Evolutionary conservation across 208 protist species (phyloP), one percentile per base, ranked within the genome.

Genomic region (Phytomonas francai): DNA sequence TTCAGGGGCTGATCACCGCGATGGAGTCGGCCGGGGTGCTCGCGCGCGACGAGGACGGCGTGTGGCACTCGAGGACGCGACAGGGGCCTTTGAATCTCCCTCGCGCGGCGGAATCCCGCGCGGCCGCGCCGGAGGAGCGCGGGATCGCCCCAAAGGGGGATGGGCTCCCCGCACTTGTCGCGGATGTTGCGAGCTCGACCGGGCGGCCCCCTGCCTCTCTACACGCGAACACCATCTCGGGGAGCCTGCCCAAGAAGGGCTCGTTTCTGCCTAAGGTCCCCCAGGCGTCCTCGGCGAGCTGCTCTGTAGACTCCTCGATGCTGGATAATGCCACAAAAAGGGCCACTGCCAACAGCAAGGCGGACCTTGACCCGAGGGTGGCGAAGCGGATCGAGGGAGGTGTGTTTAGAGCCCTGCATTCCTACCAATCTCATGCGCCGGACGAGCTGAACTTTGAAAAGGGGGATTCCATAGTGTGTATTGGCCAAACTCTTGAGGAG

Each of bases 361-460:
- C 34, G 34, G 14, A 39, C 8, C 1, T 32, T 11, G 0, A 42
- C 27, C 3, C 25, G 19, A 51, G 42, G 36, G 6, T 51, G 0
- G 25, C 16, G 27, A 19, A 22, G 6, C 25, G 28, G 30, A 84
- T 94, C 62, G 88, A 96, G 63, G 91, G 91, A 1, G 72, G 78
- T 0, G 83, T 78, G 5, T 83, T 94, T 45, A 30, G 66, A n/a
- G 91, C 88, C 0, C 63, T 94, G 22, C 94, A 91, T 68, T 54
- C 67, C 30, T 96, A 94, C 81, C 78, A 77, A 67, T 84, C 88
- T 11, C 84, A 83, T 2, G 86, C 88, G 1, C 82, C 85, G 2
- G 91, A 96, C 74, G 91, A 96, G 75, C 84, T 96, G 34, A 89
- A 72, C 34, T 94, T 96, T 76, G 81, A 84, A 61, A 75, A 78